Base-by-base conservation (phyloP, 176 grass and related monocot species). In the Rhynchospora breviuscula region DNA sequence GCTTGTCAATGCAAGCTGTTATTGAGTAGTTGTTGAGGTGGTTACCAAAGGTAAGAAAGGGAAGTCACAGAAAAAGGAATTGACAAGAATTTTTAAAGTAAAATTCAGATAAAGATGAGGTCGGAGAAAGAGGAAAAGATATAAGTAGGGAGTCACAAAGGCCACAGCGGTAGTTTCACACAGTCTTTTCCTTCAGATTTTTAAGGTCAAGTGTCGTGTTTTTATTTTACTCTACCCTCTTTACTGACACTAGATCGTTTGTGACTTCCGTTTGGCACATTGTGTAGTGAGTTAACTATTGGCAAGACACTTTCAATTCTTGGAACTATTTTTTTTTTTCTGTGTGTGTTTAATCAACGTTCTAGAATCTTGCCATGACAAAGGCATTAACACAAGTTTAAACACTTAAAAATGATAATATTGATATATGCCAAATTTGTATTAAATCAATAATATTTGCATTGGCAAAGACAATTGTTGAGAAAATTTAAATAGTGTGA, bases 181-280 rank as follows among this genome's bases (percentile, higher is more conserved):
- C 74, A 73, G 87, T 67, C 75, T 96, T 95, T 94, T 95, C 88
- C 56, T 9, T 11, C 63, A 89, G 90, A 96, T 91, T 96, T 97
- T 94, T 94, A 92, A 91, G 88, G 94, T 93, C 81, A 85, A 47
- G 54, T 78, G 91, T 97, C 94, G 70, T 84, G 86, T 83, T 84
- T 80, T 52, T 5, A 91, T 84, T 79, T 86, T 87, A 81, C 79
- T 48, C 87, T 87, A 67, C 84, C 85, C 84, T 83, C 11, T 65
- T 82, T 85, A 76, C 79, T 84, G 2, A 29, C 57, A 9, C 18
- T 13, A 54, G 22, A 76, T 76, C 22, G 3, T 3, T 31, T 76
- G 72, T 76, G 72, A 1, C 48, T 23, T 18, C 40, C 45, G 67
- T 70, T 17, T 17, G 31, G 2, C 11, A 59, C 33, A 68, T 2